phyloP scores from a whole-genome alignment of 139 green algal genomes.

The Chlorella sp. region DNA sequence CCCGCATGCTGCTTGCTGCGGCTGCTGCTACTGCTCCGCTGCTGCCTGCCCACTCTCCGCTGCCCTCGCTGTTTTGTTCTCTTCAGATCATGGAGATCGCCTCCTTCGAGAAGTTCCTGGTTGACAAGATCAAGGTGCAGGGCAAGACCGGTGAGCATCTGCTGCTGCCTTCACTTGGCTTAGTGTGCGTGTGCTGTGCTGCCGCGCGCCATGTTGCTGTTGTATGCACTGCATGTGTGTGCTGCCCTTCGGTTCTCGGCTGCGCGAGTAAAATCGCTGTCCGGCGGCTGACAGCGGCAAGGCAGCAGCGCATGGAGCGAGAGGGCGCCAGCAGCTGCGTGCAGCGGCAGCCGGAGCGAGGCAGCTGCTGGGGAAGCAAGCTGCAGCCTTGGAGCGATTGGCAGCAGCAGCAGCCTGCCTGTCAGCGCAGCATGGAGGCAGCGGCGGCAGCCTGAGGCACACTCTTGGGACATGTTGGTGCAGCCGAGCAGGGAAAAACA shows the following conservation, averaged over 20 bases:
- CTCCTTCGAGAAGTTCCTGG: slow-evolving; percentile 98
- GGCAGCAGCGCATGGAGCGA: neutral
- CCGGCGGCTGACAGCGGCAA: no score
- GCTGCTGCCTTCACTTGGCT: neutral
- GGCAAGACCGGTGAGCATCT: slow-evolving; percentile 79
- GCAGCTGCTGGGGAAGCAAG: neutral
- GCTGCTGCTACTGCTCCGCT: neutral
- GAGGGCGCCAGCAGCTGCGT: neutral
- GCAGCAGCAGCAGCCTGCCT: no score
- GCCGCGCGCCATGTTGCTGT: neutral
- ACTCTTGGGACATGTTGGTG: no score
- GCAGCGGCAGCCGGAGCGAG: neutral
- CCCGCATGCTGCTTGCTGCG: neutral
- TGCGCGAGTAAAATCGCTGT: no score
- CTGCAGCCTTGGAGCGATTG: neutral
- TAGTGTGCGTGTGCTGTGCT: neutral
- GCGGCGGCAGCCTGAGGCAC: no score
- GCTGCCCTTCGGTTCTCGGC: no score
- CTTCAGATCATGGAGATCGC: slow-evolving; percentile 92
- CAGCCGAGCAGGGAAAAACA: no score
- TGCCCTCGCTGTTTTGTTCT: neutral
- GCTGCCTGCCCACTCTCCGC: neutral
- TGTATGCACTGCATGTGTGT: neutral
- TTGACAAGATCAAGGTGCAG: slow-evolving; percentile 97
- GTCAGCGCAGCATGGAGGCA: neutral